Base-by-base conservation (phyloP, 164 flowering plant genomes). In the Hamamelis virginiana region DNA sequence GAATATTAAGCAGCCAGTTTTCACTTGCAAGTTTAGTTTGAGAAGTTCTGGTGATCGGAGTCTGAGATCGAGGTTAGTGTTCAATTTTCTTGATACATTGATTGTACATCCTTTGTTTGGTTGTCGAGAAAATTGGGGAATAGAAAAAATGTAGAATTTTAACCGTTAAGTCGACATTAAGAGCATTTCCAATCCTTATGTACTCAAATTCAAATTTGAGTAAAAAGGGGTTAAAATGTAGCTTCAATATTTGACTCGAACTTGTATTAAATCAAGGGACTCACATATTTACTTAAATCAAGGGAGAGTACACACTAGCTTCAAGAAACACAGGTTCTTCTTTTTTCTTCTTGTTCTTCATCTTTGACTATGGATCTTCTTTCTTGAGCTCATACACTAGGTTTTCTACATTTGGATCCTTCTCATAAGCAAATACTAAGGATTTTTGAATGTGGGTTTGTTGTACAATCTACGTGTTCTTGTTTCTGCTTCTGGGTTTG, bases 291-390 rank as follows among this genome's bases (percentile, higher is more conserved):
- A n/a, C n/a, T n/a, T n/a, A n/a, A n/a, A n/a, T n/a, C n/a, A n/a
- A n/a, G n/a, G n/a, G n/a, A n/a, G n/a, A n/a, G n/a, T n/a, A n/a
- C n/a, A n/a, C n/a, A n/a, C n/a, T n/a, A n/a, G n/a, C 92, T 74
- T 92, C 94, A 0, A 92, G 73, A 65, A 81, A 78, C n/a, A 92
- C 73, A 79, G 87, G 59, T 68, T 82, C 76, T 84, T 82, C 85
- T 87, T 87, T 83, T 74, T 83, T 67, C 67, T 63, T 78, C 73
- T 21, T 50, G 15, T 23, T 68, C 56, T 21, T 71, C 56, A 16
- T 19, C 53, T 43, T 57, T 44, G 15, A n/a, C 56, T 50, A 21
- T n/a, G 44, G 46, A 65, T 44, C 56, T 56, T 69, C 69, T 21
- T 63, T 52, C 43, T 67, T 67, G 27, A 65, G 59, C 4, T 28